Conservation (phyloP, 1,284 basidiomycete genomes). For the Laetiporus sulphureus region DNA sequence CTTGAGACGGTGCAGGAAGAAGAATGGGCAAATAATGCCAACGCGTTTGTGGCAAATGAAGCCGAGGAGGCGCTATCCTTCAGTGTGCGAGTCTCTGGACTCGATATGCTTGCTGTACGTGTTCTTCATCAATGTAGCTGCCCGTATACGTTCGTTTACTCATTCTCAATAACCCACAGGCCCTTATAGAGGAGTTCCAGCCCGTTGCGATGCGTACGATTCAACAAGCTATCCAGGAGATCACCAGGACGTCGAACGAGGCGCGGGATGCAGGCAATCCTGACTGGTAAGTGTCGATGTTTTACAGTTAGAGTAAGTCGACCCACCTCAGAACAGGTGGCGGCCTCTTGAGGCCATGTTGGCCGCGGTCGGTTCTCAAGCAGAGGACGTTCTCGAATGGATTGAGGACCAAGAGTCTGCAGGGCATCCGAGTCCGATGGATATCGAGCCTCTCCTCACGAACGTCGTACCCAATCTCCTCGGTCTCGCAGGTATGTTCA, state of each 20-base stretch:
- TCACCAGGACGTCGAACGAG: conserved; percentile 49
- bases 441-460: conserved; percentile 71
- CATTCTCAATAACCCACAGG: conserved; percentile 37
- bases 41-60: conserved; percentile 91
- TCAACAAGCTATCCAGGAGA: conserved; percentile 49
- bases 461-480: conserved; percentile 79
- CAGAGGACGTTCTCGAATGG: conserved; percentile 71
- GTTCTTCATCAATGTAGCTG: neutral
- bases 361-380: conserved; percentile 79
- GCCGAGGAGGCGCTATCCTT: conserved; percentile 86
- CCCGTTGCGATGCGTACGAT: conserved; percentile 51
- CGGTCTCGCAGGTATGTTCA: conserved; percentile 43
- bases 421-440: conserved; percentile 60
- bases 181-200: conserved; percentile 65
- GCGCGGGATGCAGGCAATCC: conserved; percentile 42
- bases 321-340: conserved; percentile 55
- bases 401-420: conserved; percentile 69
- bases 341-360: conserved; percentile 81
- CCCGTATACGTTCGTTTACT: too few species aligned
- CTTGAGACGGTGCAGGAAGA: conserved; percentile 59
- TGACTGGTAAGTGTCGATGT: conserved; percentile 41
- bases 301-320: neutral
- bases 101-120: conserved; percentile 75
- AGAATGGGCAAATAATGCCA: conserved; percentile 84
- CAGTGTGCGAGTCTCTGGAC: conserved; percentile 77